These are phyloP conservation scores for Orbilia quercus DNA, from an alignment of 2,329 filamentous ascomycete species.

Conservation along the genomic window DNA sequence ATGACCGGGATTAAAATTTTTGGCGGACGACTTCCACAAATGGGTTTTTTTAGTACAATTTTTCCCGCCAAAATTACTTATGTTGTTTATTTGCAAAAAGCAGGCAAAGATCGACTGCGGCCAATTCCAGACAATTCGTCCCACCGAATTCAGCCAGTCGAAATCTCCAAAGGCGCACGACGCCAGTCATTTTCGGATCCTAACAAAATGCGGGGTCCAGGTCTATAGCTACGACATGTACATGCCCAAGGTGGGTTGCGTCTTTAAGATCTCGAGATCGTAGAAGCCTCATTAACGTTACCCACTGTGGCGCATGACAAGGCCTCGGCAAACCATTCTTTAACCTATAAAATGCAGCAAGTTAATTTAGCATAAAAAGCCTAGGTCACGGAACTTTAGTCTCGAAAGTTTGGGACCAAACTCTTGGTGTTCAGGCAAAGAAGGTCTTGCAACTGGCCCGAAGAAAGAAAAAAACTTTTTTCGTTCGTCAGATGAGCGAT, in stretches of 20 bases:
- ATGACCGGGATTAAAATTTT: too few relatives aligned
- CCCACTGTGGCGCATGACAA: not conserved
- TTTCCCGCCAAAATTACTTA: too few relatives aligned
- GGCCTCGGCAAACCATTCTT: not conserved
- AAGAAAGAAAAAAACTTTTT: not conserved
- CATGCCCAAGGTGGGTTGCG: not conserved
- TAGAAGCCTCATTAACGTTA: conserved; percentile 26
- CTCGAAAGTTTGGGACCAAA: too few relatives aligned
- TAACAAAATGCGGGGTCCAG: not conserved
- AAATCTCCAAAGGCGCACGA: conserved; percentile 16
- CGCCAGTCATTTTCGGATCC: not conserved
- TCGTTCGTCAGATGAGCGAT: not conserved
- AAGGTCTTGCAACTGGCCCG: not conserved
- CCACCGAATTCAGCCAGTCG: conserved; percentile 9
- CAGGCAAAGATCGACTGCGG: not conserved
- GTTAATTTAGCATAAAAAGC: conserved; percentile 1
- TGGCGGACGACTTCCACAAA: too few relatives aligned
- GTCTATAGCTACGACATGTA: too few relatives aligned
- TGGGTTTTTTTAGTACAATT: too few relatives aligned
- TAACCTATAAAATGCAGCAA: not conserved
- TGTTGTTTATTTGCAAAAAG: not conserved
- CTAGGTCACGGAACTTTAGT: too few relatives aligned
- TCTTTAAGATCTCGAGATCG: not conserved
- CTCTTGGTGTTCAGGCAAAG: too few relatives aligned
- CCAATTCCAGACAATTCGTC: not conserved